Percentiles rank a stretch among this genome's conserved stretches.
Conservation (phyloP, 805 yeast genomes). For the Saccharomycopsis synnaedendra region DNA sequence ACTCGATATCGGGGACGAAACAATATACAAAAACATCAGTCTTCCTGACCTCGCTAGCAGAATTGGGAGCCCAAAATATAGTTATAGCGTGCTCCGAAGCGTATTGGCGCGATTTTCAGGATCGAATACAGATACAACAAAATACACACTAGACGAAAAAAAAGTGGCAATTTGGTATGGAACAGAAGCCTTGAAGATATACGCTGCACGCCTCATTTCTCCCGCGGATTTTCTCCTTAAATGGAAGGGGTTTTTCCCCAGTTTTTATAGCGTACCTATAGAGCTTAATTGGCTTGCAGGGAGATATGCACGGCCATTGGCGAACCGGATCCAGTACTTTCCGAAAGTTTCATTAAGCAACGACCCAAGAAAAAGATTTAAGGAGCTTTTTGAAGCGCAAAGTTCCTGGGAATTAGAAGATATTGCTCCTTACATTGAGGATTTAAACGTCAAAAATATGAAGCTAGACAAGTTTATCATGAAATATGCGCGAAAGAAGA, state of each 20-base stretch:
- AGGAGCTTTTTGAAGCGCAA: slow-evolving; percentile 41
- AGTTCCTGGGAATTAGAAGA: slow-evolving; percentile 51
- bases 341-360: slow-evolving; percentile 36
- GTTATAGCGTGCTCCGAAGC: slow-evolving; percentile 2
- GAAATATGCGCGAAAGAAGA: slow-evolving; percentile 49
- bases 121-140: slow-evolving; percentile 26
- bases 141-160: slow-evolving; percentile 30
- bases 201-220: slow-evolving; percentile 23
- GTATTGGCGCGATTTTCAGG: slow-evolving; percentile 20
- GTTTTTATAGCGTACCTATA: slow-evolving; percentile 47
- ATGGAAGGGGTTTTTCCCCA: slow-evolving; percentile 55
- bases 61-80: neutral
- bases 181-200: slow-evolving; percentile 32
- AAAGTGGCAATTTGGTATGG: slow-evolving; percentile 57
- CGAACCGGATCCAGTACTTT: slow-evolving; percentile 40
- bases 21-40: neutral
- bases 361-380: slow-evolving; percentile 38
- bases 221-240: slow-evolving; percentile 48
- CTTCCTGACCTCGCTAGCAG: neutral
- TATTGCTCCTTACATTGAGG: slow-evolving; percentile 50
- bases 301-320: slow-evolving; percentile 35
- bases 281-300: slow-evolving; percentile 47
- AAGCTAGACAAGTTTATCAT: slow-evolving; percentile 48
- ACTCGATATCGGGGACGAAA: slow-evolving; percentile 1
- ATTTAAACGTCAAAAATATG: slow-evolving; percentile 35